Evolutionary conservation across 371 early-diverging fungal species (phyloP).

Genomic region (Rhizomucor pusillus): DNA sequence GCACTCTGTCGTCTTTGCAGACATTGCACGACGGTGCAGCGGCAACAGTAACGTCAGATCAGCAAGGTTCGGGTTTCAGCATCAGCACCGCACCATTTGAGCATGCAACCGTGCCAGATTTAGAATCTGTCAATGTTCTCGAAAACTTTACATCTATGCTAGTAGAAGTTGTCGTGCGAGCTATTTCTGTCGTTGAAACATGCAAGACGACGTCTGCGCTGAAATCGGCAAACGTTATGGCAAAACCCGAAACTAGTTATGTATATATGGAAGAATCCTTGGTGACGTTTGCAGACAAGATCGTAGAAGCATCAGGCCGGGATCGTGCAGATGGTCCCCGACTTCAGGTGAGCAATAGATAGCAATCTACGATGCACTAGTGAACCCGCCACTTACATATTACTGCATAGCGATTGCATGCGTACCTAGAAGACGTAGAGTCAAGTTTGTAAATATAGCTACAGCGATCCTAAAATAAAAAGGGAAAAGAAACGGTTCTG

Average conservation of each 20-base stretch:
- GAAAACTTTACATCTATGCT: slow-evolving; percentile 34
- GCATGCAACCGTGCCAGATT: not conserved
- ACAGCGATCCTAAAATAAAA: too few species aligned
- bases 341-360: slow-evolving; percentile 15
- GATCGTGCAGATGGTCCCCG: slow-evolving; percentile 25
- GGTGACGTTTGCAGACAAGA: slow-evolving; percentile 31
- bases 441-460: not conserved
- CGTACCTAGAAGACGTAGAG: slow-evolving; percentile 18
- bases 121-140: slow-evolving; percentile 8
- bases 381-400: not conserved
- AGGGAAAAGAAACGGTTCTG: too few species aligned
- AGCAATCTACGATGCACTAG: not conserved
- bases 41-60: too few species aligned
- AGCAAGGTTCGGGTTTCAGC: too few species aligned
- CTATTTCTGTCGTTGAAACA: slow-evolving; percentile 38
- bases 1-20: slow-evolving; percentile 25
- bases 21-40: slow-evolving; percentile 19
- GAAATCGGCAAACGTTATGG: slow-evolving; percentile 35
- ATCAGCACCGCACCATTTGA: slow-evolving; percentile 2
- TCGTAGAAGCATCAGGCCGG: slow-evolving; percentile 37
- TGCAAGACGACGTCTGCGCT: slow-evolving; percentile 5
- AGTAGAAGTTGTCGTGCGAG: slow-evolving; percentile 35
- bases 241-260: slow-evolving; percentile 24
- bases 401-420: slow-evolving; percentile 15
- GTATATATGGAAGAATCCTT: slow-evolving; percentile 39